Base-by-base conservation (phyloP, 164 flowering plant genomes). In the Piper longum region DNA sequence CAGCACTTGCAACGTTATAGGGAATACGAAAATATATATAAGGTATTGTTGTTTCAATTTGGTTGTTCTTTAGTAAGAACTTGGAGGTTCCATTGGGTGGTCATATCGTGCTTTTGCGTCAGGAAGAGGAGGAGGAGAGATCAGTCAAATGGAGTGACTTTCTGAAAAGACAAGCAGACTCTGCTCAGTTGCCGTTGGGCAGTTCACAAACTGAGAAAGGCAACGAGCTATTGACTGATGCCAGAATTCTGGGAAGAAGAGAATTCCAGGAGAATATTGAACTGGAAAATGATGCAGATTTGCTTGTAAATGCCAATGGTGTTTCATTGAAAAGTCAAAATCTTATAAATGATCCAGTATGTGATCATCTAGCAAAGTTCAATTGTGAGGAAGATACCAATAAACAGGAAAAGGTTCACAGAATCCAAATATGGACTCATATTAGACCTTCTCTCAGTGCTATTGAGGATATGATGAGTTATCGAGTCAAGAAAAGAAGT, bases 121-220 rank as follows among this genome's bases (percentile, higher is more conserved):
- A 95, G 99, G 97, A 87, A 74, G 99, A 95, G 79, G 99, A 95
- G 64, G 99, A 86, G 69, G 99, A 95, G 76, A 84, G 99, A 71
- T 87, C 97, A 63, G 91, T 87, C 14, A 81, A 87, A 72, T 95
- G 99, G 99, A 81, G 74, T 7, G 64, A 71, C 66, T 91, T 95
- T 65, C 69, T 95, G 67, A 83, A 83, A 67, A 79, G 77, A 57
- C 89, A 78, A 65, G 78, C 77, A 16, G 89, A 82, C 69, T 73
- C 81, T 67, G 74, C 80, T 67, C 73, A 83, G 56, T 62, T 70
- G 58, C 79, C 77, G 57, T 64, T 73, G 39, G 77, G 81, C 65
- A 79, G 69, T 18, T 64, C 67, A 66, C 65, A 79, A 26, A 54
- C 54, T 44, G 65, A 67, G 52, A 56, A 17, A 56, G 19, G 7